Evolutionary conservation across 305 asterid species (phyloP).

Genomic region (Ruellia speciosa): DNA sequence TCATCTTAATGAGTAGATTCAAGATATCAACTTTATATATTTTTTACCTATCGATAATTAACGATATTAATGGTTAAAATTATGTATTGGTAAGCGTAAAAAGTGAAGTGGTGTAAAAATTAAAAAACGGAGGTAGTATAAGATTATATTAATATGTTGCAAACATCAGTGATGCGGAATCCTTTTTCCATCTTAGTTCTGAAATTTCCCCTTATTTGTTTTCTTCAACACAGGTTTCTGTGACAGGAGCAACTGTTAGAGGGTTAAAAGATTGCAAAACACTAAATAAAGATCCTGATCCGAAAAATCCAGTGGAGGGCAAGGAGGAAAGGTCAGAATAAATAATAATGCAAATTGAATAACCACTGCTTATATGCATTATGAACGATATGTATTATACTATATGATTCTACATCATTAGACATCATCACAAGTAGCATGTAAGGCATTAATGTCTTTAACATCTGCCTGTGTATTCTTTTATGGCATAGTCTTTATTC

Average conservation of each 20-base stretch:
- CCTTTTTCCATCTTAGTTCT: neutral
- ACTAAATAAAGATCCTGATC: conserved; percentile 83
- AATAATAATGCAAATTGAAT: conserved; percentile 1
- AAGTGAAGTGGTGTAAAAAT: too few species aligned
- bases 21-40: too few species aligned
- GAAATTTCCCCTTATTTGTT: conserved; percentile 3
- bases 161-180: neutral
- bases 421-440: too few species aligned
- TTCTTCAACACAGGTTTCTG: conserved; percentile 59
- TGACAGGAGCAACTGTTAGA: conserved; percentile 61
- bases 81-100: too few species aligned
- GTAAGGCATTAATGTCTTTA: too few species aligned
- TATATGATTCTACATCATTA: neutral
- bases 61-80: too few species aligned
- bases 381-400: too few species aligned
- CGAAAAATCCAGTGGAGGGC: conserved; percentile 79
- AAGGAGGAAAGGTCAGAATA: conserved; percentile 68
- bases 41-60: too few species aligned
- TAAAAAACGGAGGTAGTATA: too few species aligned
- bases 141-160: conserved; percentile 1
- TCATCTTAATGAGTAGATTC: too few species aligned
- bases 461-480: too few species aligned
- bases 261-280: conserved; percentile 86
- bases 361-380: neutral
- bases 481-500: too few species aligned